phyloP scores from a whole-genome alignment of 2,329 filamentous ascomycete species.

The Botrytis deweyae region DNA sequence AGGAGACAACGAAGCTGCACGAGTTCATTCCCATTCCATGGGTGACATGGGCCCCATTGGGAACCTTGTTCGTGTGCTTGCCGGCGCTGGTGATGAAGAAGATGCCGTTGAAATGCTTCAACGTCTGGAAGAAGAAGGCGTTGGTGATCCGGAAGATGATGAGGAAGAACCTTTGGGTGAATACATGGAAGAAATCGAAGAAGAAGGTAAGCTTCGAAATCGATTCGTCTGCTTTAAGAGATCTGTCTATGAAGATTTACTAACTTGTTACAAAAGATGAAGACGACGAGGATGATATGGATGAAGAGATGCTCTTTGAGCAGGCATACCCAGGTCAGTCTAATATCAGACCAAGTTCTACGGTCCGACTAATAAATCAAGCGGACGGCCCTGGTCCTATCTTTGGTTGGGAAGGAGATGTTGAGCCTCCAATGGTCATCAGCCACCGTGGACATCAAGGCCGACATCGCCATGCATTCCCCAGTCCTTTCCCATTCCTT shows the following conservation, averaged over 20 bases:
- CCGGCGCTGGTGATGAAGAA: constrained; percentile 31
- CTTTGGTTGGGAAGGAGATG: constrained; percentile 58
- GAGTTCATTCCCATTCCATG: constrained; percentile 46
- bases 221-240: not conserved
- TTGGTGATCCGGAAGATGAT: constrained; percentile 46
- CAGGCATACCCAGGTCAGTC: constrained; percentile 55
- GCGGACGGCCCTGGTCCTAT: constrained; percentile 38
- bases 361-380: constrained; percentile 21
- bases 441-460: constrained; percentile 44
- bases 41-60: constrained; percentile 48
- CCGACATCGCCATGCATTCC: constrained; percentile 55
- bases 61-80: constrained; percentile 56
- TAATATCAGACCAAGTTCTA: not conserved
- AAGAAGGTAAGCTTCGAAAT: constrained; percentile 48
- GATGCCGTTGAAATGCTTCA: constrained; percentile 42
- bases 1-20: constrained; percentile 53
- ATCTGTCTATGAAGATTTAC: constrained; percentile 27
- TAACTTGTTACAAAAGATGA: constrained; percentile 54
- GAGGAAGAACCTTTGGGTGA: constrained; percentile 48
- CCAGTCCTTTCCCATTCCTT: constrained; percentile 64
- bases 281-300: constrained; percentile 66
- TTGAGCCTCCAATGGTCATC: constrained; percentile 48
- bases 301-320: constrained; percentile 64
- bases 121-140: constrained; percentile 44
- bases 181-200: constrained; percentile 59